A percentile compares a stretch with the other conserved stretches of the same genome.
These are phyloP conservation scores for Aspergillus fischeri DNA, from an alignment of 2,329 filamentous ascomycete genomes.

Conservation along the genomic window DNA sequence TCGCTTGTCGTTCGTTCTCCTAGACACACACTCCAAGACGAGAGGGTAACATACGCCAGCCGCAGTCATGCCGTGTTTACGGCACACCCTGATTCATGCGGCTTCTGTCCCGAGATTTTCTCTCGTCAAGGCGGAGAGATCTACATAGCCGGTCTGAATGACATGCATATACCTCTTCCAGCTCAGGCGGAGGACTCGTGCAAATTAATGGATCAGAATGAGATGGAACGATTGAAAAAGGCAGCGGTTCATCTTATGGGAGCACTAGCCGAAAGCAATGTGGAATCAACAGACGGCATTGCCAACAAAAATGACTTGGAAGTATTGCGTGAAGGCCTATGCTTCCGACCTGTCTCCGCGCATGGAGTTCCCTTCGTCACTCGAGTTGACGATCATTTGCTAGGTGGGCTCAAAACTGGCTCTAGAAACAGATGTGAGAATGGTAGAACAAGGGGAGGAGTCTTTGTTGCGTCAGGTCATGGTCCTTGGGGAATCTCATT, in stretches of 20 bases:
- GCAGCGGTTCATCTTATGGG: conserved; percentile 34
- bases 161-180: conserved; percentile 57
- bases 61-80: conserved; percentile 68
- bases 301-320: conserved; percentile 52
- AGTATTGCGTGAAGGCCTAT: conserved; percentile 62
- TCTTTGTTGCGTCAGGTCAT: conserved; percentile 69
- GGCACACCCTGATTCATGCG: conserved; percentile 46
- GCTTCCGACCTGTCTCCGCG: conserved; percentile 67
- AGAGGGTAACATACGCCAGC: conserved; percentile 33
- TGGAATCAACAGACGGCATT: conserved; percentile 16
- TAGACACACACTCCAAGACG: conserved; percentile 34
- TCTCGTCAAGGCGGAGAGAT: conserved; percentile 63
- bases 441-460: conserved; percentile 45
- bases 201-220: conserved; percentile 39
- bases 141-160: conserved; percentile 71
- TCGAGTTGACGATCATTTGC: conserved; percentile 52
- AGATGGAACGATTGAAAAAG: conserved; percentile 31
- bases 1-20: conserved; percentile 65
- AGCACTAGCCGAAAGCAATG: conserved; percentile 12
- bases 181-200: conserved; percentile 41
- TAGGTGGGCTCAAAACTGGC: conserved; percentile 50
- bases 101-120: conserved; percentile 69
- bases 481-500: conserved; percentile 70
- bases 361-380: conserved; percentile 62
- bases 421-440: conserved; percentile 42